phyloP scores from a whole-genome alignment of 768 basidiomycete species.

The Pleurotus tuber-regium region DNA sequence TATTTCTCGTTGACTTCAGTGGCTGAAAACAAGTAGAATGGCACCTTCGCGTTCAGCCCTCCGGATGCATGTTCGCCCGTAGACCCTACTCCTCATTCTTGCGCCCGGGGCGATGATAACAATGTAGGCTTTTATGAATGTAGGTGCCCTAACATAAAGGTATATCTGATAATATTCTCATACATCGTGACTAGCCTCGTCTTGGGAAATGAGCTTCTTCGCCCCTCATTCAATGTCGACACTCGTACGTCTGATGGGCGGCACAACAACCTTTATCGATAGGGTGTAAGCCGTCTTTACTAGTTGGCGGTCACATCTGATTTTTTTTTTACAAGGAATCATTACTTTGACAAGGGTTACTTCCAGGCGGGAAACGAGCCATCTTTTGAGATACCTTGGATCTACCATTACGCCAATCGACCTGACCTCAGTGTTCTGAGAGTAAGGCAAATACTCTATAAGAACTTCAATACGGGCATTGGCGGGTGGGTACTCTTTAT shows the following conservation, averaged over 20 bases:
- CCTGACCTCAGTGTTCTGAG: conserved; percentile 48
- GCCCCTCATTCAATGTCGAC: conserved; percentile 50
- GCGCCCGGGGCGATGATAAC: conserved; percentile 47
- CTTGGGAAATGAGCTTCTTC: conserved; percentile 55
- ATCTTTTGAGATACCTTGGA: conserved; percentile 44
- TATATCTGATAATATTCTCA: neutral
- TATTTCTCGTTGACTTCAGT: no score
- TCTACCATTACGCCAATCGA: conserved; percentile 48
- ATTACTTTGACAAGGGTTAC: conserved; percentile 44
- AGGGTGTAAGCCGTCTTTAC: conserved; percentile 32
- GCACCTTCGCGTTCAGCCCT: conserved; percentile 47
- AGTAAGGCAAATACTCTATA: conserved; percentile 40
- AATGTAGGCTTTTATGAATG: conserved; percentile 54
- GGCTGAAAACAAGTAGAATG: no score
- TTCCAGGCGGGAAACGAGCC: conserved; percentile 50
- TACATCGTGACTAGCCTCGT: conserved; percentile 34
- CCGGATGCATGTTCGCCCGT: conserved; percentile 50
- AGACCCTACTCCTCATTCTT: conserved; percentile 44
- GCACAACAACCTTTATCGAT: conserved; percentile 36
- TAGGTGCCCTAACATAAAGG: conserved; percentile 24
- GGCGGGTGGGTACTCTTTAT: conserved; percentile 31
- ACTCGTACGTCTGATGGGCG: conserved; percentile 45
- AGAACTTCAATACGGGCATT: conserved; percentile 44
- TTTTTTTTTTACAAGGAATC: conserved; percentile 27
- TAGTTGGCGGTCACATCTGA: neutral